phyloP scores from a whole-genome alignment of 2,329 filamentous ascomycete species.

The Monosporascus ibericus region DNA sequence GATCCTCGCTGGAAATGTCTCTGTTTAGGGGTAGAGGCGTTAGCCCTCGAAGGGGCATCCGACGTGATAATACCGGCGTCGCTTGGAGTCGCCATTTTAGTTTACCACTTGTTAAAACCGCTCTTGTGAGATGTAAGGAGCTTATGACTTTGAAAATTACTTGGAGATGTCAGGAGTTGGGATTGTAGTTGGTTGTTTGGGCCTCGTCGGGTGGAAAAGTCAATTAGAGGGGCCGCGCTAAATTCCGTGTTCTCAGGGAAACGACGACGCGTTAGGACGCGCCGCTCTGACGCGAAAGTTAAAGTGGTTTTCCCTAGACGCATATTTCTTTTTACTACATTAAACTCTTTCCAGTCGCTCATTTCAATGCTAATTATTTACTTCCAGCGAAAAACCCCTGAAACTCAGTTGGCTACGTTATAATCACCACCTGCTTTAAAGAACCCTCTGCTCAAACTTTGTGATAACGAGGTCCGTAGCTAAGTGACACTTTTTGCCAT shows the following conservation, averaged over 20 bases:
- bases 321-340: not conserved
- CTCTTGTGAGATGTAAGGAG: not conserved
- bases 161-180: not conserved
- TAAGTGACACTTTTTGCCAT: too few relatives aligned
- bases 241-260: not conserved
- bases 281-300: not conserved
- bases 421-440: too few relatives aligned
- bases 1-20: slow-evolving; percentile 42
- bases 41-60: slow-evolving; percentile 40
- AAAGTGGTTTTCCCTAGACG: not conserved
- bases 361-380: too few relatives aligned
- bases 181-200: not conserved
- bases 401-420: too few relatives aligned
- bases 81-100: slow-evolving; percentile 46
- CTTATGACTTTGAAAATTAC: not conserved
- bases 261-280: not conserved
- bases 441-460: too few relatives aligned
- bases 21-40: slow-evolving; percentile 35
- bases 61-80: slow-evolving; percentile 53
- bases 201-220: not conserved
- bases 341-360: too few relatives aligned
- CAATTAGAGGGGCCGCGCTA: not conserved
- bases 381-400: too few relatives aligned
- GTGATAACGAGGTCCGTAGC: too few relatives aligned
- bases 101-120: not conserved